These are phyloP conservation scores for Passiflora organensis DNA, from an alignment of 345 rosid genomes.

Conservation along the genomic window DNA sequence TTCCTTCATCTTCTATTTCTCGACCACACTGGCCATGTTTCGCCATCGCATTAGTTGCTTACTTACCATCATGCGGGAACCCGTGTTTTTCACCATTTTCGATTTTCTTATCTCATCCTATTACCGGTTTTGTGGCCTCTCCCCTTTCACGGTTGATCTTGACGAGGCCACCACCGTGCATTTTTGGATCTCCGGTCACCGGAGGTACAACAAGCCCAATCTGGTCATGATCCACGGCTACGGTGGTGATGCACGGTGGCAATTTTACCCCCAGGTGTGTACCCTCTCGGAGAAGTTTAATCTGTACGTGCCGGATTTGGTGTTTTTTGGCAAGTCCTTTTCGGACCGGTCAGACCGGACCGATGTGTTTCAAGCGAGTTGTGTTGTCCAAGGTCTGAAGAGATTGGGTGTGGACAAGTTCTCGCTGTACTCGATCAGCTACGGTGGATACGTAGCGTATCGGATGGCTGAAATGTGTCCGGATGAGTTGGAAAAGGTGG, in stretches of 20 bases:
- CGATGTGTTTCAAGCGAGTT: conserved; percentile 51
- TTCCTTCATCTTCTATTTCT: conserved; percentile 10
- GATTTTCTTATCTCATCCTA: conserved; percentile 42
- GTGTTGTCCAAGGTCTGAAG: conserved; percentile 46
- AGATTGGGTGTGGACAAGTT: conserved; percentile 45
- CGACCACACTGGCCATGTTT: conserved; percentile 5
- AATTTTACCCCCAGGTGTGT: conserved; percentile 50
- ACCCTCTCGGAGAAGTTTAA: conserved; percentile 51
- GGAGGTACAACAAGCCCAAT: conserved; percentile 29
- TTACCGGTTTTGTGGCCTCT: conserved; percentile 44
- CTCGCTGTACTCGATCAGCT: conserved; percentile 55
- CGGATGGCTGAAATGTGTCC: conserved; percentile 57
- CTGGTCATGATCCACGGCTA: conserved; percentile 69
- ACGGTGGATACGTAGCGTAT: conserved; percentile 77
- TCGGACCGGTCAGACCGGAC: conserved; percentile 37
- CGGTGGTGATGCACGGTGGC: conserved; percentile 68
- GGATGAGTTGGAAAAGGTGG: conserved; percentile 51
- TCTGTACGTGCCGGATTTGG: conserved; percentile 55
- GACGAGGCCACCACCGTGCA: conserved; percentile 57
- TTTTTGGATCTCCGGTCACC: conserved; percentile 54
- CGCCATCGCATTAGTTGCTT: not conserved
- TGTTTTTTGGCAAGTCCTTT: conserved; percentile 58
- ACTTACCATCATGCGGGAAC: not conserved
- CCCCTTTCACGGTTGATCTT: conserved; percentile 49
- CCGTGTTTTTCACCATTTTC: conserved; percentile 29